A percentile compares a stretch with the other conserved stretches of the same genome.
These are phyloP conservation scores for Haplosporangium sp. DNA, from an alignment of 371 early-diverging fungal genomes.

Conservation along the genomic window DNA sequence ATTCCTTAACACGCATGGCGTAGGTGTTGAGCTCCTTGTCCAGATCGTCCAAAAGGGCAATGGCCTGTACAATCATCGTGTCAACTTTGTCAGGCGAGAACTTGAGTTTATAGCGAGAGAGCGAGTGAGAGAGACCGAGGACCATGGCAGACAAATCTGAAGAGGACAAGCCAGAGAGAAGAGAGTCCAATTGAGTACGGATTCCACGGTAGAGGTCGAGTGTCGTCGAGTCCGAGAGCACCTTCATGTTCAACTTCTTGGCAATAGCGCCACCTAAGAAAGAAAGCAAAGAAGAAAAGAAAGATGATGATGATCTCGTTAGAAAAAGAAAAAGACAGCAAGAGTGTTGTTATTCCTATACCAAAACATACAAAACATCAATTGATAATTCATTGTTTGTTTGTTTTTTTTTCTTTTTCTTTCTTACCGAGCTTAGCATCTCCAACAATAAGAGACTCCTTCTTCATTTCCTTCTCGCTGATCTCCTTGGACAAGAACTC, in stretches of 20 bases:
- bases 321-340: not conserved
- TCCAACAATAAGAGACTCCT: constrained; percentile 91
- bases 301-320: constrained; percentile 23
- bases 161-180: constrained; percentile 73
- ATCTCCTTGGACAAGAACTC: constrained; percentile 88
- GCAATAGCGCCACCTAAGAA: constrained; percentile 79
- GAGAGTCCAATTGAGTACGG: constrained; percentile 75
- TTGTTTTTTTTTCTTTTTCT: not conserved
- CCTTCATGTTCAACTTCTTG: constrained; percentile 93
- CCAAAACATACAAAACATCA: too few species aligned
- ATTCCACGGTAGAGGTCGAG: constrained; percentile 95
- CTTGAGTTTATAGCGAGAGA: constrained; percentile 92
- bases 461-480: constrained; percentile 85
- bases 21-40: constrained; percentile 98
- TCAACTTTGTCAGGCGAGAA: constrained; percentile 94
- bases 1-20: constrained; percentile 97
- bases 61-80: constrained; percentile 97
- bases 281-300: constrained; percentile 19
- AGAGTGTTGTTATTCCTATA: too few species aligned
- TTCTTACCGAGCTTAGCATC: constrained; percentile 92
- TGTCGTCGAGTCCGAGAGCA: constrained; percentile 87
- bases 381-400: too few species aligned
- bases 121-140: constrained; percentile 82
- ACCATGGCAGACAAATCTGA: constrained; percentile 91
- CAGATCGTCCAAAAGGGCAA: constrained; percentile 91